Evolutionary conservation across 176 grass and related monocot species (phyloP), one percentile per base, ranked within the genome.

Genomic region (Musa troglodytarum): DNA sequence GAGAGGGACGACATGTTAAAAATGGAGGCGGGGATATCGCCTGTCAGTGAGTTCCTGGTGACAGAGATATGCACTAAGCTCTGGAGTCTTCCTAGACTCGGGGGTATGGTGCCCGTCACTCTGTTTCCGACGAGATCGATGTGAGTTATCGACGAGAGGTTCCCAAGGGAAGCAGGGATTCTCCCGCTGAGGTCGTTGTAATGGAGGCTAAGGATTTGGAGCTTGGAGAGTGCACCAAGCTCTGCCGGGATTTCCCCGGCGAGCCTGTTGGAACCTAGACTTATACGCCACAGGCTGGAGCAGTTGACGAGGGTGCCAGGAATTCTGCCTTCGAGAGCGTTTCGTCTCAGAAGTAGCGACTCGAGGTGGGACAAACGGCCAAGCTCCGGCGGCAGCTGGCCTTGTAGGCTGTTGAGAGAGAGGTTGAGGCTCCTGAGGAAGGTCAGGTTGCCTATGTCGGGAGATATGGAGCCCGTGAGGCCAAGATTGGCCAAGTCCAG

Each of bases 11-110:
- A 70, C 0, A 85, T 55, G 11, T 71, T 88, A 1, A 82, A 54
- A 51, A 92, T 49, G 26, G 81, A 86, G 23, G 19, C 21, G 61
- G 53, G 53, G 53, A 54, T 54, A 11, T 0, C 53, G 0, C 53
- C 11, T 23, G 16, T 1, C 3, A 80, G 52, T 0, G 7, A 16
- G 10, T 51, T 50, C n/a, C 81, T 57, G 14, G 77, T 61, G 13
- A 77, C 53, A 80, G 17, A 87, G 53, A 61, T 84, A 12, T 81
- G 84, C 28, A 81, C n/a, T 58, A 68, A 83, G 53, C 11, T 22
- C 9, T 11, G 53, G 53, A 14, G 53, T 54, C 53, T 54, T 54
- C 53, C 53, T 54, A 54, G 57, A 54, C 53, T 54, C 53, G 53
- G 13, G 9, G 53, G 53, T 10, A 54, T 54, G 11, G 53, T 54